Percentiles rank a stretch among this genome's conserved stretches.
These are phyloP conservation scores for Cytospora chrysosperma DNA, from an alignment of 2,329 filamentous ascomycete genomes.

Conservation along the genomic window DNA sequence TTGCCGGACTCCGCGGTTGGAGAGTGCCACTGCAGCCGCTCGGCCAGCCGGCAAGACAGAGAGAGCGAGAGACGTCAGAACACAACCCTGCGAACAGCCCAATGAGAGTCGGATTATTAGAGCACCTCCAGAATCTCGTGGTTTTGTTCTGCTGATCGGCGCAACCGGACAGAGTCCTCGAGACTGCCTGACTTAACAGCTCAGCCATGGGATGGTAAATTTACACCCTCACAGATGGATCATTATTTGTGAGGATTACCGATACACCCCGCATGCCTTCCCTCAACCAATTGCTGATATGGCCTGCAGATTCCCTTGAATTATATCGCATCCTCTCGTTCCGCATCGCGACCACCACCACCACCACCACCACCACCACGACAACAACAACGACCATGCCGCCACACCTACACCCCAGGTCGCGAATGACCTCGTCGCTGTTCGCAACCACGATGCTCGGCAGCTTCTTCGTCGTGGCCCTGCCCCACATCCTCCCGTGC, in stretches of 20 bases:
- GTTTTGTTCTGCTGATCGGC: background rate
- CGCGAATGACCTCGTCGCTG: constrained; percentile 86
- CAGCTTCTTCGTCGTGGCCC: constrained; percentile 86
- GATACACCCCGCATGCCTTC: background rate
- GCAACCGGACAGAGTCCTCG: background rate
- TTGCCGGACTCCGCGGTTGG: background rate
- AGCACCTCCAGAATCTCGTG: constrained; percentile 1
- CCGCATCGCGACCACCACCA: background rate
- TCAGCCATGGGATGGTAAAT: background rate
- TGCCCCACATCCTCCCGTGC: constrained; percentile 89
- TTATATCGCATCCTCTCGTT: background rate
- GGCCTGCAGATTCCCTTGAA: background rate
- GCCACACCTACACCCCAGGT: constrained; percentile 88
- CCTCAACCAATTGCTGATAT: background rate
- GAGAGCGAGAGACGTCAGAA: background rate
- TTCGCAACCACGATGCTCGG: constrained; percentile 91
- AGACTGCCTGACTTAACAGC: background rate
- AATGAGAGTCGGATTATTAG: background rate
- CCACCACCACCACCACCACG: background rate
- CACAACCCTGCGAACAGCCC: background rate
- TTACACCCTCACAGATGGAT: background rate
- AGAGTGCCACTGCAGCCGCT: background rate
- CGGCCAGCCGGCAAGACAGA: no score
- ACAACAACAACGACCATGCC: constrained; percentile 57
- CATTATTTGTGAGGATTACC: background rate